Evolutionary conservation across 805 yeast genomes (phyloP).

Genomic region (Hanseniaspora pseudoguilliermondii): DNA sequence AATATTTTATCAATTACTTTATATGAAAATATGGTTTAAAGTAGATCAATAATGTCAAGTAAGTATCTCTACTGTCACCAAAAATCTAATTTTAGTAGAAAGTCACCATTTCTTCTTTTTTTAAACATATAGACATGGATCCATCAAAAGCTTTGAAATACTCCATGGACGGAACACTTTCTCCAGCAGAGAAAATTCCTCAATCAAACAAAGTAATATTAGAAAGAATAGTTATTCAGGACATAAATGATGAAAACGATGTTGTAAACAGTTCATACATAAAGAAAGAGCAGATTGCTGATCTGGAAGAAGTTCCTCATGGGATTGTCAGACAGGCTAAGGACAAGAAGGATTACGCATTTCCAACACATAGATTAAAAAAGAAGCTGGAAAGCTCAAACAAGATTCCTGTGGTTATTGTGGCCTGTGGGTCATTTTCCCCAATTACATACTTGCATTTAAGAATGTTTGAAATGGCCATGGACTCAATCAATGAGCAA

Average conservation of each 20-base stretch:
- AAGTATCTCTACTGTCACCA: too few relatives aligned
- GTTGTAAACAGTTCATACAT: constrained; percentile 27
- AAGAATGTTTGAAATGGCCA: constrained; percentile 97
- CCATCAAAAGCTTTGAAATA: constrained; percentile 87
- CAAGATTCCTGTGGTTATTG: constrained; percentile 82
- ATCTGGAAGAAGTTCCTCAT: constrained; percentile 91
- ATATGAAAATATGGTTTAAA: too few relatives aligned
- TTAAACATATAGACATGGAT: constrained; percentile 45
- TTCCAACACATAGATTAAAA: constrained; percentile 80
- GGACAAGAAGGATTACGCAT: constrained; percentile 50
- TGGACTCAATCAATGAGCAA: constrained; percentile 81
- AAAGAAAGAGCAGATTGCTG: constrained; percentile 61
- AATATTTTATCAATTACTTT: too few relatives aligned
- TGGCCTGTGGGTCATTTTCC: constrained; percentile 94
- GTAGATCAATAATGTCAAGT: too few relatives aligned
- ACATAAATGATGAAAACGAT: constrained; percentile 59
- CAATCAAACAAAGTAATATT: constrained; percentile 31
- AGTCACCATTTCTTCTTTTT: too few relatives aligned
- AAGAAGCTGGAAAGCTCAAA: constrained; percentile 54
- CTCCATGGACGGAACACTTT: constrained; percentile 44
- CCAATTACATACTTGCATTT: constrained; percentile 91
- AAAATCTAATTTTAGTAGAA: too few relatives aligned
- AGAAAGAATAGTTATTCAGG: constrained; percentile 71
- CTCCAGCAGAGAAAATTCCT: constrained; percentile 59
- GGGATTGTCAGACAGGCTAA: constrained; percentile 85